A percentile compares a stretch with the other conserved stretches of the same genome.
Conservation (phyloP, 345 rosid species). For the Salix exigua region DNA sequence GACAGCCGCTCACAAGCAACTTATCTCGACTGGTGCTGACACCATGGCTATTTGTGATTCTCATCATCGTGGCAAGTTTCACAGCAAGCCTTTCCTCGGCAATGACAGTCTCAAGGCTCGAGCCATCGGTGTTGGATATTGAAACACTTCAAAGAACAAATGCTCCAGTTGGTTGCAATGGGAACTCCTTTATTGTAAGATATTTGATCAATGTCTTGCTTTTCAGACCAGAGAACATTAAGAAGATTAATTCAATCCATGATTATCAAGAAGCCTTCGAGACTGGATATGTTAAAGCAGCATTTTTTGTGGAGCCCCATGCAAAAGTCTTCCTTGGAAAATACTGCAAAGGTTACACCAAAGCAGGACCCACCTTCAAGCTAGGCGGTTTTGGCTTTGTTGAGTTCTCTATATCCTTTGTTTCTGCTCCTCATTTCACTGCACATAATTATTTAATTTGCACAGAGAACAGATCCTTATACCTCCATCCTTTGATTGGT, state of each 20-base stretch:
- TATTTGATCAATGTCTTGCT: conserved; percentile 19
- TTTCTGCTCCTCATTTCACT: too few species aligned
- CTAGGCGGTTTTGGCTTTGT: conserved; percentile 33
- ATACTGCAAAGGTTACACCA: conserved; percentile 27
- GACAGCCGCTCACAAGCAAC: conserved; percentile 11
- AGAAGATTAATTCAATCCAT: conserved; percentile 13
- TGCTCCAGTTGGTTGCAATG: conserved; percentile 22
- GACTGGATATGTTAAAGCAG: conserved; percentile 22
- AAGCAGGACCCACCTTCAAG: conserved; percentile 23
- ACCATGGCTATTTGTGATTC: conserved; percentile 26
- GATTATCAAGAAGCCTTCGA: conserved; percentile 18
- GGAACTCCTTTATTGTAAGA: conserved; percentile 27
- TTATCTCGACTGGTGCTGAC: conserved; percentile 18
- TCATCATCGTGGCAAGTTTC: conserved; percentile 9
- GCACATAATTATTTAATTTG: too few species aligned
- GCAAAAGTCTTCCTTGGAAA: conserved; percentile 30
- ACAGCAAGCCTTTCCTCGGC: conserved; percentile 16
- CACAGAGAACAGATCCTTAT: too few species aligned
- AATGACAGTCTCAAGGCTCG: conserved; percentile 11
- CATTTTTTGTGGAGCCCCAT: conserved; percentile 30
- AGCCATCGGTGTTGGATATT: conserved; percentile 6
- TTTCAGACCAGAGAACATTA: conserved; percentile 18
- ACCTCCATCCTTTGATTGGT: background rate
- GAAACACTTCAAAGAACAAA: conserved; percentile 15
- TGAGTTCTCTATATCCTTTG: background rate